Conservation (phyloP, 768 basidiomycete genomes). For the Lentinus tigrinus region DNA sequence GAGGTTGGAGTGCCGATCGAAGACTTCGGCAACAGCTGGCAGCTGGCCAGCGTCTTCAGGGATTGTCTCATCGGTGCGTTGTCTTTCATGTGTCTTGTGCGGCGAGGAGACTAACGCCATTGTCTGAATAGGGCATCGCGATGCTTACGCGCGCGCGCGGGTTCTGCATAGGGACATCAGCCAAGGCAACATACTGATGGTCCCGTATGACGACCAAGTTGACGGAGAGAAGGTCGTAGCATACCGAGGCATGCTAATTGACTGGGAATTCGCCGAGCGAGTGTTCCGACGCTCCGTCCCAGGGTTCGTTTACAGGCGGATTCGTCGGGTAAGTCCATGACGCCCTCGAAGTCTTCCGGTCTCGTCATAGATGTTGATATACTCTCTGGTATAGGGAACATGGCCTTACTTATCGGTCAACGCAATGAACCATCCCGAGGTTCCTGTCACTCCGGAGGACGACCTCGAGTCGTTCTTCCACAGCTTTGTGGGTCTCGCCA, state of each 20-base stretch:
- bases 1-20: constrained; percentile 1
- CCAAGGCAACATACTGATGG: constrained; percentile 1
- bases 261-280: constrained; percentile 7
- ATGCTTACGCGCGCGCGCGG: not conserved
- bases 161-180: constrained; percentile 13
- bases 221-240: not conserved
- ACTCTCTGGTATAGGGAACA: constrained; percentile 11
- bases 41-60: not conserved
- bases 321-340: not conserved
- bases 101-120: not conserved
- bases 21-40: not conserved
- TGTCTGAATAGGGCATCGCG: not conserved
- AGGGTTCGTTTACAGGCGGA: not conserved
- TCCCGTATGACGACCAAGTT: not conserved
- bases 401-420: constrained; percentile 20
- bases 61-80: constrained; percentile 2
- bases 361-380: too few species aligned
- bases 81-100: not conserved
- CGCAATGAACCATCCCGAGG: constrained; percentile 7
- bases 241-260: not conserved
- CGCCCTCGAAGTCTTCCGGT: not conserved
- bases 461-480: constrained; percentile 23
- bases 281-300: not conserved
- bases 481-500: not conserved
- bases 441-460: constrained; percentile 7